Evolutionary conservation across 1,284 basidiomycete species (phyloP), one percentile per base, ranked within the genome.

Genomic region (Ceratobasidium sp.): DNA sequence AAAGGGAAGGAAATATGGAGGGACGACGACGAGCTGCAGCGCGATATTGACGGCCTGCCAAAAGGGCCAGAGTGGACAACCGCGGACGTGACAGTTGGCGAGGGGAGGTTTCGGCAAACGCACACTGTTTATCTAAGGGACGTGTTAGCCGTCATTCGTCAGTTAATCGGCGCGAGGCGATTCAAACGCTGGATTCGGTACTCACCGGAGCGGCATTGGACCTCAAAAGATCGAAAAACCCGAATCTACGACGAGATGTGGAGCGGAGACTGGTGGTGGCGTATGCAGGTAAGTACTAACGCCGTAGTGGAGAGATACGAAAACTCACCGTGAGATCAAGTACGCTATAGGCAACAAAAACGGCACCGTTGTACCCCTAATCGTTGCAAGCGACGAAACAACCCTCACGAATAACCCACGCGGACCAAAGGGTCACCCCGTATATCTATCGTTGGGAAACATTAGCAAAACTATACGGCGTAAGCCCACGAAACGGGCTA

Each of bases 231-330:
- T 0, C 40, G 71, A 1, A 61, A 3, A 20, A 15, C 4, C 26
- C 58, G 71, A 1, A 10, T 61, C 2, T 61, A 61, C 23, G 58
- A 51, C 39, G 56, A 73, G 26, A 73, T 63, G 71, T 73, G 71
- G 71, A 61, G 18, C 33, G 71, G 42, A 18, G 44, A 73, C 56
- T 73, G 71, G 71, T 73, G 71, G 71, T 73, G 71, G 71, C n/a
- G 58, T 7, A 63, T 63, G 44, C 71, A 73, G 58, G 71, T 61
- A 20, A 73, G 71, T 2, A n/a, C 26, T 49, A 9, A 12, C n/a
- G 1, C 2, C n/a, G 28, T n/a, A 0, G n/a, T 5, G 33, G 2
- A 44, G 20, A 23, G 20, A 2, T 28, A 46, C 71, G 44, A 1
- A 73, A 56, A 7, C n/a, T n/a, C n/a, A n/a, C n/a, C n/a, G n/a